Percentiles rank a stretch among this genome's conserved stretches.
Evolutionary conservation across 768 basidiomycete genomes (phyloP).

Genomic region (Auricularia auricula-judae): DNA sequence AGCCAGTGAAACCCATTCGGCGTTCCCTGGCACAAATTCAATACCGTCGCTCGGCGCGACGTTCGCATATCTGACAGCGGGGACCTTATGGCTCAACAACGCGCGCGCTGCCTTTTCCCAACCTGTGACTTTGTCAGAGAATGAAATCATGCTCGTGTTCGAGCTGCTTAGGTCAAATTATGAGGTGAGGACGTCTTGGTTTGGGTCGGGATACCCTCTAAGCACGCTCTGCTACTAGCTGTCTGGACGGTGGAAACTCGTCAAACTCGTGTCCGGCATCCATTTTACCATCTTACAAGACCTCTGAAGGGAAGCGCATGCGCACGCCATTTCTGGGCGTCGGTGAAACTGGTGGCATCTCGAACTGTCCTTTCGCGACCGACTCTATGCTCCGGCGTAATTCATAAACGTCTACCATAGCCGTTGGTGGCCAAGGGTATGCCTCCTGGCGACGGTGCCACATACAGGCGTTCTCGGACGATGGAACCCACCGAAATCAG

Average conservation of each 20-base stretch:
- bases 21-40: background rate
- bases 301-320: too few relatives aligned
- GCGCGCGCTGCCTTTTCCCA: background rate
- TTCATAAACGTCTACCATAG: too few relatives aligned
- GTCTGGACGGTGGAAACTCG: background rate
- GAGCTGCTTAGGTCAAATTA: background rate
- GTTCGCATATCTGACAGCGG: background rate
- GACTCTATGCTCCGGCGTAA: too few relatives aligned
- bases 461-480: too few relatives aligned
- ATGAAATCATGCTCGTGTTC: background rate
- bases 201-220: too few relatives aligned
- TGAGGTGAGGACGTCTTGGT: background rate
- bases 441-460: too few relatives aligned
- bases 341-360: too few relatives aligned
- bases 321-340: too few relatives aligned
- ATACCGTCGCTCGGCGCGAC: background rate
- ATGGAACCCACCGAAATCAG: too few relatives aligned
- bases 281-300: background rate
- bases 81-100: background rate
- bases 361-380: too few relatives aligned
- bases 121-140: background rate
- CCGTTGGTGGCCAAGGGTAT: too few relatives aligned
- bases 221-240: background rate
- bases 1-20: background rate
- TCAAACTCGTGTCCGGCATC: background rate